These are phyloP conservation scores for Crucihimalaya himalaica DNA, from an alignment of 345 rosid species.

Conservation along the genomic window DNA sequence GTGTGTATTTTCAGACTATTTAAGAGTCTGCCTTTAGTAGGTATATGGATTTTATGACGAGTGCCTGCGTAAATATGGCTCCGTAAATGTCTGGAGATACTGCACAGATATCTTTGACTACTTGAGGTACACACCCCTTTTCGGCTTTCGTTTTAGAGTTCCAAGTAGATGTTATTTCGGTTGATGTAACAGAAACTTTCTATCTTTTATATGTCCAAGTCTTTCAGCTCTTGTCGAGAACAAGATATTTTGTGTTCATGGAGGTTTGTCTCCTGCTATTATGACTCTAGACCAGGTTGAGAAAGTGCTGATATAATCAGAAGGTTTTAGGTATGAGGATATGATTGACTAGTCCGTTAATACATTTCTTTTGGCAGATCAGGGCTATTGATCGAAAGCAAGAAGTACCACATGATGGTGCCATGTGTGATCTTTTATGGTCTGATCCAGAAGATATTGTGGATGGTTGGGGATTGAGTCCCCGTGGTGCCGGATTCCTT, in stretches of 20 bases:
- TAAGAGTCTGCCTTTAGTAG: constrained; percentile 41
- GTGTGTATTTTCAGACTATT: neutral
- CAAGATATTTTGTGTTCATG: constrained; percentile 83
- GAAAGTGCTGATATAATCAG: constrained; percentile 30
- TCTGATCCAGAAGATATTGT: constrained; percentile 96
- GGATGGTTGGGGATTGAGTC: constrained; percentile 98
- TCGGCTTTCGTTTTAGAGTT: neutral
- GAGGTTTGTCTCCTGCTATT: constrained; percentile 90
- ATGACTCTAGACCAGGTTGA: constrained; percentile 85
- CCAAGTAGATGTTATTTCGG: neutral
- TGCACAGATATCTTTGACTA: constrained; percentile 95
- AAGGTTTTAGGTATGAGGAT: constrained; percentile 9
- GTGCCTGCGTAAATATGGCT: constrained; percentile 86
- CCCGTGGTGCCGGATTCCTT: constrained; percentile 88
- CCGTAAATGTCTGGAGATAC: constrained; percentile 95
- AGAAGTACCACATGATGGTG: constrained; percentile 99
- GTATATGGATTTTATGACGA: constrained; percentile 95
- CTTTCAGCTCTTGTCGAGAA: constrained; percentile 93
- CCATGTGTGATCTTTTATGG: constrained; percentile 96
- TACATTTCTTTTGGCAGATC: constrained; percentile 49
- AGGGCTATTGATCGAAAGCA: constrained; percentile 87
- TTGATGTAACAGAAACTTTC: neutral
- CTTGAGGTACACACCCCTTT: constrained; percentile 54
- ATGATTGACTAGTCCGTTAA: constrained; percentile 20
- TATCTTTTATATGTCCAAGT: constrained; percentile 44